Percentiles rank a stretch among this genome's conserved stretches.
These are phyloP conservation scores for Serpula lacrymans DNA, from an alignment of 768 basidiomycete genomes.

Conservation along the genomic window DNA sequence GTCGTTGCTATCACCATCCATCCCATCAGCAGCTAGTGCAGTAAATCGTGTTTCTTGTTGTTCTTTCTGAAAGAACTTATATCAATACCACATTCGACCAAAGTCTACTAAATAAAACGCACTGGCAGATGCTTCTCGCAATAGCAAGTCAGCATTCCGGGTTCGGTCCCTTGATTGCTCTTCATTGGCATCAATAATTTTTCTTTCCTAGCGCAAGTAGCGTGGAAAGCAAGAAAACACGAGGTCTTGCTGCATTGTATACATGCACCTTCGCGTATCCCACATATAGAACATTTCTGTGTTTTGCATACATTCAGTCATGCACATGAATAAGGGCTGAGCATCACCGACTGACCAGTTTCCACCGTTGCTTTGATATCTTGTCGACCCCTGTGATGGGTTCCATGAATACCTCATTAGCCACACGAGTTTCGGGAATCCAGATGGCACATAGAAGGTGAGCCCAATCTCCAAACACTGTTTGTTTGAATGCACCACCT, in stretches of 20 bases:
- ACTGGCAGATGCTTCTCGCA: constrained; percentile 94
- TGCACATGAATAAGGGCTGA: neutral
- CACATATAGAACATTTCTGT: constrained; percentile 65
- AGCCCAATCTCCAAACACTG: constrained; percentile 88
- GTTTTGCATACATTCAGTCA: constrained; percentile 1
- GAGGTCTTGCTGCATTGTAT: constrained; percentile 91
- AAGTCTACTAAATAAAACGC: constrained; percentile 20
- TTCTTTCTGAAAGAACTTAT: constrained; percentile 47
- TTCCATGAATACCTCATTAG: constrained; percentile 97
- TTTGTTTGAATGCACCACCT: constrained; percentile 98
- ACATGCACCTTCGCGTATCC: constrained; percentile 71
- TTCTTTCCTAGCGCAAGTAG: constrained; percentile 88
- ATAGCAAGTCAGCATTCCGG: constrained; percentile 69
- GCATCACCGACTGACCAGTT: constrained; percentile 73
- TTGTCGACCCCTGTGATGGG: constrained; percentile 88
- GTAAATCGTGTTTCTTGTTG: constrained; percentile 62
- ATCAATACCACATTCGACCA: neutral
- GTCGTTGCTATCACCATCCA: constrained; percentile 36
- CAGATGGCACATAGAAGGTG: constrained; percentile 97
- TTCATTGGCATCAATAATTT: constrained; percentile 88
- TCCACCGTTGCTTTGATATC: constrained; percentile 91
- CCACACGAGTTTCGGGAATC: constrained; percentile 91
- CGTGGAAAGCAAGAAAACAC: constrained; percentile 92
- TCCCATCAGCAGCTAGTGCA: constrained; percentile 44
- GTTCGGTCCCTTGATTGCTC: constrained; percentile 69